Evolutionary conservation across 2,329 filamentous ascomycete species (phyloP).

Genomic region (Domatiomyces globalis): DNA sequence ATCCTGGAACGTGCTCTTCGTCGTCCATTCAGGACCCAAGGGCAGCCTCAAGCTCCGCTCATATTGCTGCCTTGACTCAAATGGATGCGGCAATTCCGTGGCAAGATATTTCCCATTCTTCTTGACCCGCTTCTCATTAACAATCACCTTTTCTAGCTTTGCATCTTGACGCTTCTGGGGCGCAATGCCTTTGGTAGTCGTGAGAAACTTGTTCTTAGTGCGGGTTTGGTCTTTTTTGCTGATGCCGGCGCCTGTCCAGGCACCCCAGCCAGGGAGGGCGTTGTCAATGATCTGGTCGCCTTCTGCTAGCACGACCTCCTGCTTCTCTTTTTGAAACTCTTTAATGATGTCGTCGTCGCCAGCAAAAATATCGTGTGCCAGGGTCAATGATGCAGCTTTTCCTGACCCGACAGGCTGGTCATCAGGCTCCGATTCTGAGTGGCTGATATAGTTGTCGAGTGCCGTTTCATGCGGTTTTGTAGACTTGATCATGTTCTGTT

Average conservation of each 20-base stretch:
- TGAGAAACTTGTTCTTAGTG: constrained; percentile 41
- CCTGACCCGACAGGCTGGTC: constrained; percentile 34
- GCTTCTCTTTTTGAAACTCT: constrained; percentile 72
- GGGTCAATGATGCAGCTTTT: constrained; percentile 29
- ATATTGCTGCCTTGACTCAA: constrained; percentile 53
- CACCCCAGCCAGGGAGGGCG: constrained; percentile 87
- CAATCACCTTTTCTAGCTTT: constrained; percentile 70
- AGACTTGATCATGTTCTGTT: constrained; percentile 7
- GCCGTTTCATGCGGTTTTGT: constrained; percentile 10
- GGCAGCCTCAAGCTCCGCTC: constrained; percentile 76
- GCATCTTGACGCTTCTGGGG: constrained; percentile 65
- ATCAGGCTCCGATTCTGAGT: constrained; percentile 25
- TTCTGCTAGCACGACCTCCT: constrained; percentile 55
- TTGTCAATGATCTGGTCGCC: constrained; percentile 70
- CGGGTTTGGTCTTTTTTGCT: constrained; percentile 46
- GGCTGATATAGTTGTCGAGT: constrained; percentile 10
- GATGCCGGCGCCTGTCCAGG: constrained; percentile 75
- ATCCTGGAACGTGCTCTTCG: constrained; percentile 88
- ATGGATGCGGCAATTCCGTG: constrained; percentile 70
- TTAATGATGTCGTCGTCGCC: constrained; percentile 49
- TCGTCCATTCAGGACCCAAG: constrained; percentile 86
- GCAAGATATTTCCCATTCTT: constrained; percentile 89
- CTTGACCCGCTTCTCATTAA: constrained; percentile 79
- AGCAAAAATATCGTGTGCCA: constrained; percentile 74
- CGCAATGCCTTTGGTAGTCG: constrained; percentile 52